phyloP scores from a whole-genome alignment of 768 basidiomycete species.

The Pleurotus cornucopiae region DNA sequence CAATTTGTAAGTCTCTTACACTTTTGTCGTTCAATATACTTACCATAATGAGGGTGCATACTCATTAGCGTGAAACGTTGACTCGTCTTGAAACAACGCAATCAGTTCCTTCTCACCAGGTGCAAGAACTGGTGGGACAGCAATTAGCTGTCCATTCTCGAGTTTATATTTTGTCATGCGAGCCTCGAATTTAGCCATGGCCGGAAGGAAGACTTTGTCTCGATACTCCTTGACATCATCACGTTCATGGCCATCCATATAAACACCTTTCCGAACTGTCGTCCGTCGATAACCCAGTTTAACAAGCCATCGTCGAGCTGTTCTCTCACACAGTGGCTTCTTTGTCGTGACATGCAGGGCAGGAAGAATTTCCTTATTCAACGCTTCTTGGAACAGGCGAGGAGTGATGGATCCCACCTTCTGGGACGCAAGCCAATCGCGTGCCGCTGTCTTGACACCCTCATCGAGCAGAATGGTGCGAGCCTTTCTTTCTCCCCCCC shows the following conservation, averaged over 20 bases:
- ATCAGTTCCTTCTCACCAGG: conserved; percentile 10
- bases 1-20: no score
- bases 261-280: conserved; percentile 22
- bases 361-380: conserved; percentile 14
- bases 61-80: conserved; percentile 28
- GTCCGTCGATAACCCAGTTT: conserved; percentile 22
- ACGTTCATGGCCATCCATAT: conserved; percentile 30
- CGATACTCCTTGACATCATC: conserved; percentile 28
- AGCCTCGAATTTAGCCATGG: no score
- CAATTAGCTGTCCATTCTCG: conserved; percentile 11
- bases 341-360: conserved; percentile 10
- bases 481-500: conserved; percentile 11
- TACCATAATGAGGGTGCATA: conserved; percentile 13
- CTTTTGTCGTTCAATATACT: no score
- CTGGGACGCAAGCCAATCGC: conserved; percentile 12
- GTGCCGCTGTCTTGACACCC: conserved; percentile 7
- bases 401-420: conserved; percentile 13
- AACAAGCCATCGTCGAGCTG: conserved; percentile 27
- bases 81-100: conserved; percentile 24
- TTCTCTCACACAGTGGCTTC: conserved; percentile 13
- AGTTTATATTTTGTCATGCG: conserved; percentile 3
- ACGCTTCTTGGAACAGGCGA: conserved; percentile 7
- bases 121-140: neutral
- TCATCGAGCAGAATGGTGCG: conserved; percentile 11
- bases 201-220: conserved; percentile 15